A percentile compares a stretch with the other conserved stretches of the same genome.
phyloP scores from a whole-genome alignment of 1,284 basidiomycete genomes.

The Anthracocystis walkeri region DNA sequence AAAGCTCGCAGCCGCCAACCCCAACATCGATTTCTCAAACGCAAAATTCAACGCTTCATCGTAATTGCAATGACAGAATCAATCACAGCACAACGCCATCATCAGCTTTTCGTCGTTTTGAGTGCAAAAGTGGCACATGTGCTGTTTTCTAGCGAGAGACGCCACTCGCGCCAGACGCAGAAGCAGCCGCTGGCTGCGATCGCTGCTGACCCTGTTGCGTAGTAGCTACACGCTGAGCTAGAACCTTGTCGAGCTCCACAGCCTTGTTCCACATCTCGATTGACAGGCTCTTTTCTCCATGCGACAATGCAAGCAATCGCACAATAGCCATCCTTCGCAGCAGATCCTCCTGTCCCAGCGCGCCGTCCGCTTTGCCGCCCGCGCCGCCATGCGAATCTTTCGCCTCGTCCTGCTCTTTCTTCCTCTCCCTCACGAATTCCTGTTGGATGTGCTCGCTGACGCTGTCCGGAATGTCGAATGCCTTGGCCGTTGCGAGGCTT shows the following conservation, averaged over 20 bases:
- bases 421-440: conserved; percentile 61
- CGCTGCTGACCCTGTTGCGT: conserved; percentile 23
- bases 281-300: conserved; percentile 40
- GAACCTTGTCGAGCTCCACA: conserved; percentile 39
- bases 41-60: conserved; percentile 49
- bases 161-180: conserved; percentile 3
- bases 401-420: conserved; percentile 27
- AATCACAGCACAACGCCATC: background rate
- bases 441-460: conserved; percentile 62
- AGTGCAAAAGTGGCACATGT: too few relatives aligned
- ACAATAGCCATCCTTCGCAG: conserved; percentile 57
- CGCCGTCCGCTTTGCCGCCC: conserved; percentile 9
- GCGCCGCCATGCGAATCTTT: conserved; percentile 26
- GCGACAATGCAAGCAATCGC: conserved; percentile 52
- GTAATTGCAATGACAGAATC: conserved; percentile 7
- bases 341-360: conserved; percentile 56
- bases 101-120: background rate
- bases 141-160: conserved; percentile 19
- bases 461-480: conserved; percentile 55
- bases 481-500: conserved; percentile 39
- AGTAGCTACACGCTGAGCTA: conserved; percentile 20
- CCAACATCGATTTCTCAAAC: conserved; percentile 51
- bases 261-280: conserved; percentile 49
- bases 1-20: conserved; percentile 46
- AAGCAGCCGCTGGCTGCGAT: conserved; percentile 8